Evolutionary conservation across 768 basidiomycete genomes (phyloP), one percentile per base, ranked within the genome.

Genomic region (Piloderma croceum): DNA sequence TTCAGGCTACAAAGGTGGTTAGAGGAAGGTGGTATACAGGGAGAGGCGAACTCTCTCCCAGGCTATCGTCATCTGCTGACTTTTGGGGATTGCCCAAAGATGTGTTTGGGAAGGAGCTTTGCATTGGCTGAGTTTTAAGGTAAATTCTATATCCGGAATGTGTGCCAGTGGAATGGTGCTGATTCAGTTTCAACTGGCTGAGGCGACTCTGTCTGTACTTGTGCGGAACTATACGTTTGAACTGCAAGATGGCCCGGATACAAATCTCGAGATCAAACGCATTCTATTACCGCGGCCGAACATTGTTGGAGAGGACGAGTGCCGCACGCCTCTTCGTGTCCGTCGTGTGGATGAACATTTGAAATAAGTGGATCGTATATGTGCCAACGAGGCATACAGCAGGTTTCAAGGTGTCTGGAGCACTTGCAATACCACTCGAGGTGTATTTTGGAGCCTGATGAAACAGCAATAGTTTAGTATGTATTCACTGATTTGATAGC

Each of bases 1-100:
- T 87, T 79, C 55, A 64, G 71, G 29, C 83, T 83, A 0, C 76
- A 78, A 39, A 65, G 83, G 5, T 86, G 84, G 83, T 59, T 84
- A 7, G 48, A 48, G 4, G n/a, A n/a, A n/a, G n/a, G n/a, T n/a
- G n/a, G n/a, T n/a, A 56, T 59, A 4, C 58, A 57, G 11, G 55
- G 59, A 1, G 48, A 54, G 6, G 48, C 52, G 2, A 35, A 31
- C n/a, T 33, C 34, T 15, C 44, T 45, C 13, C 38, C 43, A 21
- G 77, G 74, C 11, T 61, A 76, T 45, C 63, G 67, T 1, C 74
- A 77, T 47, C 51, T 76, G 9, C 53, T 76, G 19, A 71, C 73
- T 0, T 79, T 79, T 45, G 59, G 66, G 9, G 73, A 76, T 50
- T 76, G 77, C 0, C 71, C 73, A 2, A 54, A 74, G 39, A 67